Evolutionary conservation across 805 yeast genomes (phyloP), one percentile per base, ranked within the genome.

Genomic region (Myxozyma melibiosi): DNA sequence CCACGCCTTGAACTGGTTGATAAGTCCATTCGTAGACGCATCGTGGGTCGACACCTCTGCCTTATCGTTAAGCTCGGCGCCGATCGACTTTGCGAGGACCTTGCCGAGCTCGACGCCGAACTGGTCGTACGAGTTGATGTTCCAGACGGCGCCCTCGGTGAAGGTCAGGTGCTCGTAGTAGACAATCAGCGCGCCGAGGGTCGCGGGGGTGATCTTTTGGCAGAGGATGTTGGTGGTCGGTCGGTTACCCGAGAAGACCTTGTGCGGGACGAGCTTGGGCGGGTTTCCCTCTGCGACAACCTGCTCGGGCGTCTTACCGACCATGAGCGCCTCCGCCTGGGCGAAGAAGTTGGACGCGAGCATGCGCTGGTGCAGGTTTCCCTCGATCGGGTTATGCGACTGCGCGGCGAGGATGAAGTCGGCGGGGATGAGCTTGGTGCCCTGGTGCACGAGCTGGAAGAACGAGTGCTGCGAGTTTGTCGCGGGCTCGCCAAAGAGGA

Each of bases 31-130:
- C 68, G 99, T 94, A 47, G 96, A 88, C 38, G 85, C 85, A 73
- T 94, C 99, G 75, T 94, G 99, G 59, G 83, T 71, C 34, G 77
- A 72, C 54, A 87, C 84, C 53, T 77, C 74, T 44, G 73, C 71
- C 30, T 76, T 68, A 71, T 80, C 82, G 67, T 87, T 88, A 71
- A 94, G 84, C 78, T 94, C 97, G 68, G 82, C 82, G 69, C 95
- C 92, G 70, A 94, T 92, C 58, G 82, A 94, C 85, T 94, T 94
- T 72, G 99, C 99, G 72, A 94, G 84, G 52, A 87, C 95, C 80
- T 94, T 94, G 74, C 99, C 99, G 69, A 94, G 87, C 80, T 94
- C 99, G 70, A 94, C 99, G 77, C 99, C 99, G 96, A 98, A 94
- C 81, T 94, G 99, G 80, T 94, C 99, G 73, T 90, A 94, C 18